A percentile compares a stretch with the other conserved stretches of the same genome.
Conservation (phyloP, 2,329 filamentous ascomycete genomes). For the Aspergillus sclerotialis region DNA sequence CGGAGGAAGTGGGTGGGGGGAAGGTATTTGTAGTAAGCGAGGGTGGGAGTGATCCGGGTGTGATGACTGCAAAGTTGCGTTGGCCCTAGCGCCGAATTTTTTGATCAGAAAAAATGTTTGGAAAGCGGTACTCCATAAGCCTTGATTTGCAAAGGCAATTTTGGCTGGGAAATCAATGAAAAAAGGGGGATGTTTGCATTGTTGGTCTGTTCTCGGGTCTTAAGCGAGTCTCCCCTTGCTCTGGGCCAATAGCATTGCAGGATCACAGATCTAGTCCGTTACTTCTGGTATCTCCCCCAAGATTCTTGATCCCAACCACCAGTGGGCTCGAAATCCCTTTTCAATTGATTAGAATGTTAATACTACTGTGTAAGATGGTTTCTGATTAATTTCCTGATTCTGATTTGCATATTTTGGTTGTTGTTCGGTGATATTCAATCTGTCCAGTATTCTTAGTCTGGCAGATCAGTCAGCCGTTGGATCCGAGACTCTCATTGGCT, state of each 20-base stretch:
- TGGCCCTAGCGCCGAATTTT: slow-evolving; percentile 20
- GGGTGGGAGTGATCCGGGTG: slow-evolving; percentile 29
- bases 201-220: slow-evolving; percentile 9
- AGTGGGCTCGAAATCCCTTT: slow-evolving; percentile 10
- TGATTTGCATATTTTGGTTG: slow-evolving; percentile 13
- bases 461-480: slow-evolving; percentile 21
- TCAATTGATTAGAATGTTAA: slow-evolving; percentile 10
- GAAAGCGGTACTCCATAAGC: slow-evolving; percentile 27
- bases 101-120: slow-evolving; percentile 24
- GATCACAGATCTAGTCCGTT: slow-evolving; percentile 30
- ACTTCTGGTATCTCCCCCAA: slow-evolving; percentile 8
- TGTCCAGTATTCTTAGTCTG: slow-evolving; percentile 23
- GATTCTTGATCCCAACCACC: slow-evolving; percentile 30
- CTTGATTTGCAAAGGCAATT: slow-evolving; percentile 21
- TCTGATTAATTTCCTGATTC: slow-evolving; percentile 5
- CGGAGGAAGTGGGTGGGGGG: slow-evolving; percentile 37
- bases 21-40: slow-evolving; percentile 36
- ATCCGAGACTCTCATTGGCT: slow-evolving; percentile 31
- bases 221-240: slow-evolving; percentile 26
- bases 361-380: slow-evolving; percentile 10
- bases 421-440: slow-evolving; percentile 5
- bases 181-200: slow-evolving; percentile 17
- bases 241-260: slow-evolving; percentile 28
- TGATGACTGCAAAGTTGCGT: slow-evolving; percentile 16
- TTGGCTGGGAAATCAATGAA: slow-evolving; percentile 22